phyloP scores from a whole-genome alignment of 352 stramenopile species.

The Globisporangium parvum region DNA sequence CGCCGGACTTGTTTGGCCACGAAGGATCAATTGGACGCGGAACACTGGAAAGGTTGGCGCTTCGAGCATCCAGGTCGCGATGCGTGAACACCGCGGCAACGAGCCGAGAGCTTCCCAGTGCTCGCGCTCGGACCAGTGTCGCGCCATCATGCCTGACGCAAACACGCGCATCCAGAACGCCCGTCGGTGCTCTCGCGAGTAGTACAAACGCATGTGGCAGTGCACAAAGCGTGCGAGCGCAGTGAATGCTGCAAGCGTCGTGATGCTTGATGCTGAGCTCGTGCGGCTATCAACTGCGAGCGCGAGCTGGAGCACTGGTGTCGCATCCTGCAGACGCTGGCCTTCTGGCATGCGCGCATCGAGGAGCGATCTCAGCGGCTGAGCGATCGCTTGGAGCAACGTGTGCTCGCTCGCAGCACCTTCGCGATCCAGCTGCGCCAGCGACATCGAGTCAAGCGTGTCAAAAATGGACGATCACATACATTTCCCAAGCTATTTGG shows the following conservation, averaged over 20 bases:
- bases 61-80: background rate
- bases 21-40: background rate
- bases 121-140: background rate
- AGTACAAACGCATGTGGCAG: background rate
- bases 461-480: no score
- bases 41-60: background rate
- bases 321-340: background rate
- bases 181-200: background rate
- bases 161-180: background rate
- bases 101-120: background rate
- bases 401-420: background rate
- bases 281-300: background rate
- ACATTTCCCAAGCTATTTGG: no score
- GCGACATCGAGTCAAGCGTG: no score
- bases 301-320: background rate
- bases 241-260: background rate
- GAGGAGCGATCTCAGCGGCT: background rate
- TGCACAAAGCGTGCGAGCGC: background rate
- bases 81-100: background rate
- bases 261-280: background rate
- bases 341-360: background rate
- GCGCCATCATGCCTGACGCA: background rate
- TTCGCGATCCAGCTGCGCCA: no score
- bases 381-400: background rate
- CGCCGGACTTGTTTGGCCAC: background rate